These are phyloP conservation scores for Leersia perrieri DNA, from an alignment of 176 grass and related monocot genomes.

Conservation along the genomic window DNA sequence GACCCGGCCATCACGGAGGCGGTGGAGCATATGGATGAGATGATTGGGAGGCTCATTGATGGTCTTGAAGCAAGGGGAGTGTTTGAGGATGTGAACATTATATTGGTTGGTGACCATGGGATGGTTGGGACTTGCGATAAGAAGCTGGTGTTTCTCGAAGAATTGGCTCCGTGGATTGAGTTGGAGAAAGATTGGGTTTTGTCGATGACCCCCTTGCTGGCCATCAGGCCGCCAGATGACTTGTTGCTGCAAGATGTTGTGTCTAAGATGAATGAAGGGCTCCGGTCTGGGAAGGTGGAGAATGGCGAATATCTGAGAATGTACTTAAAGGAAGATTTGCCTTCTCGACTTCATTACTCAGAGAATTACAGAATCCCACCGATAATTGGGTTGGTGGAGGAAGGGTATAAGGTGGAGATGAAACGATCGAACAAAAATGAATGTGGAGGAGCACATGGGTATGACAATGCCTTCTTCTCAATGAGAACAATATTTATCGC, in stretches of 20 bases:
- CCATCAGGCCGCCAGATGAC: conserved; percentile 57
- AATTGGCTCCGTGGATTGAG: conserved; percentile 69
- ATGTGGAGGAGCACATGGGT: conserved; percentile 86
- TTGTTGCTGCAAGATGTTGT: conserved; percentile 55
- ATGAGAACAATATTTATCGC: conserved; percentile 88
- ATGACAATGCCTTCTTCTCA: conserved; percentile 86
- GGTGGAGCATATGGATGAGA: conserved; percentile 55
- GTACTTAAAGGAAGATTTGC: conserved; percentile 86
- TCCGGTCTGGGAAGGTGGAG: conserved; percentile 73
- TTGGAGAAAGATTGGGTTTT: conserved; percentile 64
- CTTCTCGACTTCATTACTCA: conserved; percentile 63
- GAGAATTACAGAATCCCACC: conserved; percentile 80
- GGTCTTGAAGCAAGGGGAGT: conserved; percentile 73
- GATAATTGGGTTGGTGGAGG: conserved; percentile 61
- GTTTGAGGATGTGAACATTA: conserved; percentile 89
- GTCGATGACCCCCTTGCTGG: conserved; percentile 64
- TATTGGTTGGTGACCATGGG: conserved; percentile 78
- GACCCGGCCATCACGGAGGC: conserved; percentile 66
- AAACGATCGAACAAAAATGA: conserved; percentile 39
- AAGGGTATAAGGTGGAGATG: conserved; percentile 85
- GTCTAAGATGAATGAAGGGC: conserved; percentile 84
- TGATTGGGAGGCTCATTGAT: conserved; percentile 72
- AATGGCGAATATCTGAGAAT: conserved; percentile 70
- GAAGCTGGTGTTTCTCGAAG: conserved; percentile 71
- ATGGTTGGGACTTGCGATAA: conserved; percentile 89